Percentiles rank a stretch among this genome's conserved stretches.
These are phyloP conservation scores for Sugiyamaella neomexicana DNA, from an alignment of 1,139 yeast species.

Conservation along the genomic window DNA sequence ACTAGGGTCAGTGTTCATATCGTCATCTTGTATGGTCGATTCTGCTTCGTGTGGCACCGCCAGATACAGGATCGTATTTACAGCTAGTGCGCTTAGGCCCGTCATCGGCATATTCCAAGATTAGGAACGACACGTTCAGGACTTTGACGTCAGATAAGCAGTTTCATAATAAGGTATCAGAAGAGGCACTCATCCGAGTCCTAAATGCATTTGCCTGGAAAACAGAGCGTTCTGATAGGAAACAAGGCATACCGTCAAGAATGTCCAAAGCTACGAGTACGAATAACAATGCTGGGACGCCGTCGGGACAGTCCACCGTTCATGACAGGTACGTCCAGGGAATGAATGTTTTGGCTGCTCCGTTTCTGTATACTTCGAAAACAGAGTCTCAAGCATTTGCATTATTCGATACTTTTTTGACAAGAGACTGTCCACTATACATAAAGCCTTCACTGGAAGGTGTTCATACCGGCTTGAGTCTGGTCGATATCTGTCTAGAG, in stretches of 20 bases:
- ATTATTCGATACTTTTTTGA: conserved; percentile 58
- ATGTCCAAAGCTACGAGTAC: background rate
- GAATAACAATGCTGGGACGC: conserved; percentile 8
- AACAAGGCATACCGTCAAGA: background rate
- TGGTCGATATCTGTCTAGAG: conserved; percentile 66
- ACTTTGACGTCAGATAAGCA: conserved; percentile 74
- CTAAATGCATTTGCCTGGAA: conserved; percentile 72
- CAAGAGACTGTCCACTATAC: conserved; percentile 71
- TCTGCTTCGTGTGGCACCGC: conserved; percentile 62
- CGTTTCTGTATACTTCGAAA: conserved; percentile 71
- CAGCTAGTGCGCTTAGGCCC: conserved; percentile 59
- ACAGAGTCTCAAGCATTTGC: conserved; percentile 88
- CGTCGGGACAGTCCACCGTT: conserved; percentile 19
- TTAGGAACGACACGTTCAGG: conserved; percentile 82
- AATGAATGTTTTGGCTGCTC: conserved; percentile 84
- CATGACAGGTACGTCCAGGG: conserved; percentile 72
- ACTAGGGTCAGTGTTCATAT: conserved; percentile 55
- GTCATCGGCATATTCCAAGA: conserved; percentile 60
- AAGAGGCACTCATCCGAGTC: conserved; percentile 65
- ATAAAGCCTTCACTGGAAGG: conserved; percentile 78
- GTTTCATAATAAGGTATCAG: conserved; percentile 68
- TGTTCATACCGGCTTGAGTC: conserved; percentile 68
- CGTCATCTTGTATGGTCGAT: conserved; percentile 83
- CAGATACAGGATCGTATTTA: conserved; percentile 55
- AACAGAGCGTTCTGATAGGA: background rate